Percentiles rank a stretch among this genome's conserved stretches.
Evolutionary conservation across 1,284 basidiomycete species (phyloP).

Genomic region (Filobasidium uniguttulatum): DNA sequence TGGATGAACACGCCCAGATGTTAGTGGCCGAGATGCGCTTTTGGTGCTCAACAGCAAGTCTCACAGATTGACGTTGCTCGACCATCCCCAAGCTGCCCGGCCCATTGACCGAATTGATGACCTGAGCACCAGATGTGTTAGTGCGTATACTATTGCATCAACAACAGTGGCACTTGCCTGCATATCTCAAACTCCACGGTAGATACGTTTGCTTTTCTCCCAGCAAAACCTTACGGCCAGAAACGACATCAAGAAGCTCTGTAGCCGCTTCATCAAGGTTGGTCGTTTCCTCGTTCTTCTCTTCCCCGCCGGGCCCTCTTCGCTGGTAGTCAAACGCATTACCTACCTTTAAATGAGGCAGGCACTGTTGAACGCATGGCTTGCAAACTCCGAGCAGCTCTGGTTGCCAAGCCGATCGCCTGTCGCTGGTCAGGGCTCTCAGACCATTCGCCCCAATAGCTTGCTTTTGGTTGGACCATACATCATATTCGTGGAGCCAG

Average conservation of each 20-base stretch:
- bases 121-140: conserved; percentile 40
- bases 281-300: conserved; percentile 29
- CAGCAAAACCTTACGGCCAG: conserved; percentile 62
- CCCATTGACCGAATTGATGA: conserved; percentile 86
- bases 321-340: conserved; percentile 55
- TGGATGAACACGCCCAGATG: not conserved
- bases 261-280: conserved; percentile 42
- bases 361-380: conserved; percentile 53
- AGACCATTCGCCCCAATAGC: conserved; percentile 30
- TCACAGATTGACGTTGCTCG: conserved; percentile 73
- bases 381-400: conserved; percentile 54
- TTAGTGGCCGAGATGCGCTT: not conserved
- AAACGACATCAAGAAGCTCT: conserved; percentile 64
- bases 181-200: conserved; percentile 75
- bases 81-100: conserved; percentile 94
- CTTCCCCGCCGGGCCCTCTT: conserved; percentile 22
- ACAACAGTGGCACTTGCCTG: conserved; percentile 12
- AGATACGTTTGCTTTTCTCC: conserved; percentile 46
- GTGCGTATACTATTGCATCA: not conserved
- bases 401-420: conserved; percentile 28
- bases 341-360: conserved; percentile 77
- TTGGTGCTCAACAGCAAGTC: conserved; percentile 22
- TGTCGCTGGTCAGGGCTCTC: conserved; percentile 17
- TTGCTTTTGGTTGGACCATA: conserved; percentile 38
- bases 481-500: conserved; percentile 43